Base-by-base conservation (phyloP, 768 basidiomycete genomes). In the Mycena polygramma region DNA sequence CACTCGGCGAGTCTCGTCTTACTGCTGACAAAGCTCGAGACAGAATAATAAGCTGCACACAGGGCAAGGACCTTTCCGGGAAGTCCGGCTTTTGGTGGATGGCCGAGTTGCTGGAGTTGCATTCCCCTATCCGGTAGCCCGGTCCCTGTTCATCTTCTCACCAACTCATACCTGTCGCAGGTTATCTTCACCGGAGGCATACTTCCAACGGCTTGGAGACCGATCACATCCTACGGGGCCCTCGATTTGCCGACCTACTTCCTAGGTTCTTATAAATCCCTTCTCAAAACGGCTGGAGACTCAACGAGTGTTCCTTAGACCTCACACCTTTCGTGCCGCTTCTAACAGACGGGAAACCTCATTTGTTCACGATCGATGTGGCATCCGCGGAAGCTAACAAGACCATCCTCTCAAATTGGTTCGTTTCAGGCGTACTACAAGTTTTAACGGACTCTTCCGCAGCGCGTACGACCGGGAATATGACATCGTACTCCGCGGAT, bases 221-320 rank as follows among this genome's bases (percentile, higher is more conserved):
- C 72, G 7, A 93, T 94, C 77, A 86, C 91, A 1, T 88, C 93
- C 1, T 94, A 93, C 68, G 91, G 92, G 13, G 92, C 92, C 4
- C 80, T 94, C 30, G 92, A 94, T 74, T 83, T 93, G 15, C 93
- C 94, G 2, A 92, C 90, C 2, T 94, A 94, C 78, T 90, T 90
- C 77, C 72, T 94, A 22, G 58, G 58, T 59, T 46, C 19, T 7
- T 59, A 19, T 35, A 6, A 45, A 59, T 11, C 3, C 9, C 8
- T 8, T 19, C 9, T 19, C 45, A 46, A 19, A 46, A 19, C 22
- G 41, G 4, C 57, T 5, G 14, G 3, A 46, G 26, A 45, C 43
- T 59, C 20, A 59, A 26, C 58, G 30, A 30, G 6, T 41, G 6
- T n/a, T 30, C 26, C 43, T 45, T 9, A 59, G 94, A 94, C 78